A percentile compares a stretch with the other conserved stretches of the same genome.
Evolutionary conservation across 352 stramenopile genomes (phyloP).

Genomic region (Thalassiosira exigua): DNA sequence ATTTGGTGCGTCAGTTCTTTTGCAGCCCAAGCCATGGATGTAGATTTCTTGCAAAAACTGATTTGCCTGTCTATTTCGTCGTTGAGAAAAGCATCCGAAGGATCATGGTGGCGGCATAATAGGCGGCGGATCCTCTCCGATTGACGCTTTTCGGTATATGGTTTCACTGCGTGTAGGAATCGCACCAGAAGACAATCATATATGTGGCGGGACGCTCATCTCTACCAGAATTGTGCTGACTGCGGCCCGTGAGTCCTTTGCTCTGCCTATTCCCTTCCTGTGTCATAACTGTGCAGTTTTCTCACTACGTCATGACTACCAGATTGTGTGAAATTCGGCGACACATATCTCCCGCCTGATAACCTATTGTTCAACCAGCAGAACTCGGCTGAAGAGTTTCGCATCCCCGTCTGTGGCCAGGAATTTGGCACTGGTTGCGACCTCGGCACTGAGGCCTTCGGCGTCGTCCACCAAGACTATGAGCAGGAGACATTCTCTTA

Average conservation of each 20-base stretch:
- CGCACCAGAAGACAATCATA: not conserved
- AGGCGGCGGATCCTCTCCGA: too few relatives aligned
- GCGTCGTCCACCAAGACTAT: not conserved
- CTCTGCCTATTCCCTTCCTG: not conserved
- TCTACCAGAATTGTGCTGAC: slow-evolving; percentile 2
- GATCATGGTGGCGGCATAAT: too few relatives aligned
- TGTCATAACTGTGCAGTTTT: slow-evolving; percentile 1
- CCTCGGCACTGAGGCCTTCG: not conserved
- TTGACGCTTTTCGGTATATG: too few relatives aligned
- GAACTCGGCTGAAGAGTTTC: not conserved
- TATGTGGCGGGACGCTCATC: slow-evolving; percentile 12
- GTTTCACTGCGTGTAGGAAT: not conserved
- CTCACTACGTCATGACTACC: too few relatives aligned
- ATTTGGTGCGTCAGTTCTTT: too few relatives aligned
- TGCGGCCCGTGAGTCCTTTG: slow-evolving; percentile 13
- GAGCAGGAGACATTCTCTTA: not conserved
- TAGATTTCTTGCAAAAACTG: too few relatives aligned
- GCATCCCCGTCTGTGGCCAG: not conserved
- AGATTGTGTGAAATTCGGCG: too few relatives aligned
- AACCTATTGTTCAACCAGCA: not conserved
- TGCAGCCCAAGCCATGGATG: too few relatives aligned
- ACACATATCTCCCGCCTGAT: too few relatives aligned
- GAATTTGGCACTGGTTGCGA: slow-evolving; percentile 9
- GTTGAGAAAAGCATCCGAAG: too few relatives aligned
- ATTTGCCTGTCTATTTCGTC: too few relatives aligned